These are phyloP conservation scores for Saitoella complicata DNA, from an alignment of 805 yeast species.

Conservation along the genomic window DNA sequence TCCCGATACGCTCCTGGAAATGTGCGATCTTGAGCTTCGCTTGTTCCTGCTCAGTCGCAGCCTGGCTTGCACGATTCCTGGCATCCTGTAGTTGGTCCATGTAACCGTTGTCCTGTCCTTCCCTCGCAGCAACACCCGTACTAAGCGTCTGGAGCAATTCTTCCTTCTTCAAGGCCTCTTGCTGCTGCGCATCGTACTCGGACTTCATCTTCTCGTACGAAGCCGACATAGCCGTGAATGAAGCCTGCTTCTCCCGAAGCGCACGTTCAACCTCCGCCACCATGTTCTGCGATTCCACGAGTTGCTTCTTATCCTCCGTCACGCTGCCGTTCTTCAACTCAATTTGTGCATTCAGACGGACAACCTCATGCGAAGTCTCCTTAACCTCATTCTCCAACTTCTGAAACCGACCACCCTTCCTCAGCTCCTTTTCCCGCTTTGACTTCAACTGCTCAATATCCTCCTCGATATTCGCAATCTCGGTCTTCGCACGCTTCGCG, in stretches of 20 bases:
- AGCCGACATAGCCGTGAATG: conserved; percentile 28
- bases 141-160: conserved; percentile 68
- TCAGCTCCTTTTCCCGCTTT: conserved; percentile 40
- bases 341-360: conserved; percentile 49
- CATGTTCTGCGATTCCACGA: conserved; percentile 21
- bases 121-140: conserved; percentile 79
- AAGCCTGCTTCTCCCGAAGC: conserved; percentile 10
- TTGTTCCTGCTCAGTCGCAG: conserved; percentile 42
- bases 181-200: conserved; percentile 30
- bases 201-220: conserved; percentile 31
- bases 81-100: conserved; percentile 45
- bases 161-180: conserved; percentile 41
- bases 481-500: conserved; percentile 34
- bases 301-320: conserved; percentile 33
- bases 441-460: conserved; percentile 41
- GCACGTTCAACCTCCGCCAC: conserved; percentile 21
- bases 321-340: conserved; percentile 43
- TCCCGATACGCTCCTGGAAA: conserved; percentile 34
- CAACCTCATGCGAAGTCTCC: conserved; percentile 41
- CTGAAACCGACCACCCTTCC: conserved; percentile 43
- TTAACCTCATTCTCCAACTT: conserved; percentile 44
- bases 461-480: conserved; percentile 40
- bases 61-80: conserved; percentile 37
- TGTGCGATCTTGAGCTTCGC: conserved; percentile 42
- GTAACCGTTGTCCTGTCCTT: conserved; percentile 64